Evolutionary conservation across 768 basidiomycete genomes (phyloP).

Genomic region (Tricholoma hemisulphureum): DNA sequence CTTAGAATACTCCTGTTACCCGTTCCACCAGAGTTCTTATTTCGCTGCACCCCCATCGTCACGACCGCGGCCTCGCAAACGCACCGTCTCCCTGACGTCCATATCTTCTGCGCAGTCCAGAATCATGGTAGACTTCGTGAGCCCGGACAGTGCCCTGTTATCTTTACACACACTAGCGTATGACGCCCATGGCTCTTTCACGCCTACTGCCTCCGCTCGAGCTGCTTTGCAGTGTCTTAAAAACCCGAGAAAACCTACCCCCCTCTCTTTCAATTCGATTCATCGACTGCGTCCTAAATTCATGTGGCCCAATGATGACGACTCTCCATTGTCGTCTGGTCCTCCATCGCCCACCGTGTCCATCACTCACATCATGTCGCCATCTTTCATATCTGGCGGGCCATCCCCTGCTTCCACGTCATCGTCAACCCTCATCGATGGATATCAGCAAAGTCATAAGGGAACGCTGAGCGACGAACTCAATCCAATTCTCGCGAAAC

Average conservation of each 20-base stretch:
- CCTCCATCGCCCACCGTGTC: conserved; percentile 26
- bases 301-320: conserved; percentile 12
- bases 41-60: background rate
- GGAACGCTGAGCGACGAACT: conserved; percentile 19
- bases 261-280: conserved; percentile 1
- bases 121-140: conserved; percentile 12
- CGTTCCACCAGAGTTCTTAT: background rate
- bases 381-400: conserved; percentile 13
- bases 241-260: background rate
- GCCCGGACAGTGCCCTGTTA: conserved; percentile 8
- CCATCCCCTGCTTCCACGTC: conserved; percentile 18
- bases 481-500: conserved; percentile 48
- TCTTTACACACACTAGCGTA: conserved; percentile 11
- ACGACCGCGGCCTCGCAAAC: conserved; percentile 12
- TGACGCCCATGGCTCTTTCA: conserved; percentile 21
- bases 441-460: conserved; percentile 4
- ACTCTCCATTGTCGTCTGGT: conserved; percentile 20
- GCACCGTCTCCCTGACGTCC: conserved; percentile 18
- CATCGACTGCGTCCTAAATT: conserved; percentile 6
- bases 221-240: conserved; percentile 13
- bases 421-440: conserved; percentile 13
- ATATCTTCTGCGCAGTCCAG: conserved; percentile 15
- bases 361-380: conserved; percentile 43
- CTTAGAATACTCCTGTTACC: background rate
- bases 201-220: conserved; percentile 19